Evolutionary conservation across 306 rosid species (phyloP), one percentile per base, ranked within the genome.

Genomic region (Hylodesmum podocarpum): DNA sequence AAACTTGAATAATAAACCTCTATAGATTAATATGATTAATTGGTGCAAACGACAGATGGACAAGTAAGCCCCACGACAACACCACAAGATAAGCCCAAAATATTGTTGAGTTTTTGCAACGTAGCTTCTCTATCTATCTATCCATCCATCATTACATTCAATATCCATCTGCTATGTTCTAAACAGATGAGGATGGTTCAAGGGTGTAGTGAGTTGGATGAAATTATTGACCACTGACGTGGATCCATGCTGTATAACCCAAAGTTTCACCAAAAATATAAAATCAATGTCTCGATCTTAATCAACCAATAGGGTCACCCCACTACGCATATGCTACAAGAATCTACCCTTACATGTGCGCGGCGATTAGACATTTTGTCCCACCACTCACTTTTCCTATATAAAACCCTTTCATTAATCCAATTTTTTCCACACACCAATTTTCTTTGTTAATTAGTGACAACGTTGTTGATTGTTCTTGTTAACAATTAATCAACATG

Each of bases 221-320:
- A 75, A 80, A 88, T 89, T 31, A 91, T 91, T 84, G 85, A 16
- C 19, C 1, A 3, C 76, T 88, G 91, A 91, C 91, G 98, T 93
- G 93, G 97, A 89, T 91, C 93, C 91, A 41, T 66, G 96, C 82
- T 84, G 91, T 85, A 85, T 40, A 28, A 66, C 4, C 80, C 80
- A 54, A 40, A 14, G 27, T 21, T 19, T 46, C 59, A 21, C 54
- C 50, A 12, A 53, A 61, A 43, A 3, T 50, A 16, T n/a, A n/a
- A n/a, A 4, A 8, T 34, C 21, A 8, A 49, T 79, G 46, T 44
- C 65, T 61, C 39, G 77, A 86, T 86, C 78, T 9, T 39, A 27
- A 1, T 6, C 9, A 1, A 3, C 85, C 78, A 84, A 84, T 75
- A 7, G 0, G 1, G 5, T 18, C 37, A 5, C 39, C 34, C 90